phyloP scores from a whole-genome alignment of 2,329 filamentous ascomycete genomes.

The Colletotrichum sp. region DNA sequence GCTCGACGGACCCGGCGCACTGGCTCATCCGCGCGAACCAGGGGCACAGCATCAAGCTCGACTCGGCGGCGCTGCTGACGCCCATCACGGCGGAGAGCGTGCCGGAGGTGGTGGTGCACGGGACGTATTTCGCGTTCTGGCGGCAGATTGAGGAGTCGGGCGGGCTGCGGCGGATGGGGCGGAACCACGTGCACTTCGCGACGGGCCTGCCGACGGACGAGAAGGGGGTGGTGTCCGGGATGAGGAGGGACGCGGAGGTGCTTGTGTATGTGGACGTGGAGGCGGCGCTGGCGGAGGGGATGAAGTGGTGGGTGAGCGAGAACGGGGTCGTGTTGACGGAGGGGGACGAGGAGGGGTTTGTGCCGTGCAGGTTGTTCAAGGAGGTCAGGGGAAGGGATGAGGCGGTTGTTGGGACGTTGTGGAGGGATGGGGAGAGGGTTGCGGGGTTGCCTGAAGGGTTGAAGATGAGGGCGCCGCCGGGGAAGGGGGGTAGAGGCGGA shows the following conservation, averaged over 20 bases:
- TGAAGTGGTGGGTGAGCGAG: constrained; percentile 80
- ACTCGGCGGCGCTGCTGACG: constrained; percentile 73
- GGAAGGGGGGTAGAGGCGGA: constrained; percentile 51
- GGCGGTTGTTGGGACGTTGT: constrained; percentile 62
- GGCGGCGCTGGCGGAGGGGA: constrained; percentile 61
- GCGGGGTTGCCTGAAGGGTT: constrained; percentile 73
- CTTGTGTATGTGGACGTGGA: constrained; percentile 79
- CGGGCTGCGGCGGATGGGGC: constrained; percentile 79
- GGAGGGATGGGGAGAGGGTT: constrained; percentile 71
- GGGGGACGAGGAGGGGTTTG: constrained; percentile 61
- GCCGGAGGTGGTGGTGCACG: constrained; percentile 78
- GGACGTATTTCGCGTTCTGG: constrained; percentile 87
- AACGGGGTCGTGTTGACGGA: constrained; percentile 78
- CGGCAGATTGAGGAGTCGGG: constrained; percentile 74
- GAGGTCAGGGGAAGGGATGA: constrained; percentile 68
- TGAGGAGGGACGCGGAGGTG: constrained; percentile 79
- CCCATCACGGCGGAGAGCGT: constrained; percentile 70
- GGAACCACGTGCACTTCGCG: constrained; percentile 92
- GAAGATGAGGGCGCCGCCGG: too few relatives aligned
- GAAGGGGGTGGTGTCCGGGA: constrained; percentile 72
- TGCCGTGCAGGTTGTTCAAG: constrained; percentile 73
- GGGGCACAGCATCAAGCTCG: constrained; percentile 83
- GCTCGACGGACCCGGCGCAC: constrained; percentile 58
- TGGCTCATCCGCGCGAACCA: constrained; percentile 96
- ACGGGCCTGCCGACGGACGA: constrained; percentile 67